Base-by-base conservation (phyloP, 2,329 filamentous ascomycete genomes). In the Colletotrichum simmondsii region DNA sequence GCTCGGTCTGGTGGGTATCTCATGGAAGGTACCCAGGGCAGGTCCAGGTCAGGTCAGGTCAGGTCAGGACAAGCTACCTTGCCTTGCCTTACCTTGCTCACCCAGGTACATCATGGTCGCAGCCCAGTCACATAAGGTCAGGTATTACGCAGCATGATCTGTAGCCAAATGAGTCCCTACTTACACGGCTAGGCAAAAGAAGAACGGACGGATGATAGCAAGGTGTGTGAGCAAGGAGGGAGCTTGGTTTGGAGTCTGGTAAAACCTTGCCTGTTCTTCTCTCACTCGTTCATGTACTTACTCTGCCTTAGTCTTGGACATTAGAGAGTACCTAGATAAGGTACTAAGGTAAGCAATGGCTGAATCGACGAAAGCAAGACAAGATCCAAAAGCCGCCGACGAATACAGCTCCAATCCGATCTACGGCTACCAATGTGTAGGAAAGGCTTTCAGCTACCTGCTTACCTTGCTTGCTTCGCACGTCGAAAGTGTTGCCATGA, bases 1-100 rank as follows among this genome's bases (percentile, higher is more conserved):
- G 71, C 71, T 73, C 71, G 66, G 71, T 65, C 71, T 73, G 66
- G 71, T 71, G 71, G 71, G 66, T 72, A 72, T 49, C 42, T 49
- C 8, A 71, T 49, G 69, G 28, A 56, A 56, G 32, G 57, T 69
- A 65, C 71, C 66, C 22, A 57, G 59, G 59, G 46, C 37, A 60
- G 57, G 32, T 42, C 35, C 58, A 61, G 58, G 37, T 61, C 37
- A 61, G 42, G 37, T 14, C 11, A 64, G 63, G 19, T 14, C 11
- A 64, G 63, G 19, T 28, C 26, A 56, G 65, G 69, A 67, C 69
- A 63, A 70, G 46, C 66, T 58, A 52, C 59, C 70, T 70, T 53
- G 56, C 53, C 59, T 68, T 61, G 28, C 52, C 58, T 67, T 62
- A 24, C 46, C 57, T 37, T 68, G 65, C 32, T 54, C 42, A 26